phyloP scores from a whole-genome alignment of 441 rosid genomes.

The Jatropha podagrica region DNA sequence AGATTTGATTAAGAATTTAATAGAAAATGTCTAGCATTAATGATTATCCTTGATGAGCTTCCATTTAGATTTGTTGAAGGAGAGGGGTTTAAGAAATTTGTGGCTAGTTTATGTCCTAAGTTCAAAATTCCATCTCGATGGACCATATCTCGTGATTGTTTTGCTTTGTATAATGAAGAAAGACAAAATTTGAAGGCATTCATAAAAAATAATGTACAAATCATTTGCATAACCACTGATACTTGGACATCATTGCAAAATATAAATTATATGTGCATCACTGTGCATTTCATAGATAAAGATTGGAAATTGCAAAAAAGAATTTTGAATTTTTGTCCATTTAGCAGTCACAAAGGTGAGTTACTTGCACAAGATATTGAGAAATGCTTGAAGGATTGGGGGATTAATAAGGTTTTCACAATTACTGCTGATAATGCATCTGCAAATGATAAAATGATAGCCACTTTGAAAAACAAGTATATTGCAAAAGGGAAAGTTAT shows the following conservation, averaged over 20 bases:
- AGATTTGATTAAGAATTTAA: neutral
- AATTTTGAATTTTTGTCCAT: neutral
- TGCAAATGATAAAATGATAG: neutral
- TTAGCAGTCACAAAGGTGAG: neutral
- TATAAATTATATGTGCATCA: neutral
- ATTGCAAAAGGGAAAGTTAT: too few species aligned
- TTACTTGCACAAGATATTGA: neutral
- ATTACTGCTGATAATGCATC: conserved; percentile 7
- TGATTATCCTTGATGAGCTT: neutral
- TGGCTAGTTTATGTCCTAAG: neutral
- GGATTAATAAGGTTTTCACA: conserved; percentile 2
- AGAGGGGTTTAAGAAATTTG: neutral
- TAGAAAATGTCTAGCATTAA: neutral
- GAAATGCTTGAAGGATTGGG: neutral
- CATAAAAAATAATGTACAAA: neutral
- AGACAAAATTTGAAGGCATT: neutral
- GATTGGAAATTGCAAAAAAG: neutral
- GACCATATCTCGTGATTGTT: neutral
- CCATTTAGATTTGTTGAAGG: neutral
- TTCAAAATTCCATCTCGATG: neutral
- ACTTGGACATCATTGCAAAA: neutral
- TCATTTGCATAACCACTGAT: neutral
- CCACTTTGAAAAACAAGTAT: too few species aligned
- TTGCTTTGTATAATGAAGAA: neutral
- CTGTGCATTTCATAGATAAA: neutral